phyloP scores from a whole-genome alignment of 208 protist species.

The Hexamita inflata region DNA sequence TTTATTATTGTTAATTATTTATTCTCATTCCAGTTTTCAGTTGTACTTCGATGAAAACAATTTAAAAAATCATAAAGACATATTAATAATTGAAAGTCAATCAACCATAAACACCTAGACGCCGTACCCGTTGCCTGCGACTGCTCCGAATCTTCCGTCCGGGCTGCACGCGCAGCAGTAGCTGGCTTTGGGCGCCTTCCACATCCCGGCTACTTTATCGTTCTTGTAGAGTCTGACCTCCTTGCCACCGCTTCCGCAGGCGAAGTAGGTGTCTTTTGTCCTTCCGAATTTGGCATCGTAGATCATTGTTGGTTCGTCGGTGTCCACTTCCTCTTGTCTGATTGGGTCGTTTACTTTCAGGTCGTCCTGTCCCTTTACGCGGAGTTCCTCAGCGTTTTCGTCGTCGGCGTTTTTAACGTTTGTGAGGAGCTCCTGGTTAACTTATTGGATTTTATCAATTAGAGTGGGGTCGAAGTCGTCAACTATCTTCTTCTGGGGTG shows the following conservation, averaged over 20 bases:
- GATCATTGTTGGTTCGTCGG: conserved; percentile 22
- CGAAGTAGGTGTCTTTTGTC: no score
- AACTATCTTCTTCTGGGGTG: conserved; percentile 23
- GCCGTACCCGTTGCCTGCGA: background rate
- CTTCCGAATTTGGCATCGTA: conserved; percentile 27
- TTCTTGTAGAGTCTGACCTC: conserved; percentile 41
- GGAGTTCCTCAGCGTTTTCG: background rate
- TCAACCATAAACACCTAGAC: background rate
- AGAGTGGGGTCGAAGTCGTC: no score
- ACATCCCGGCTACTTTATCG: background rate
- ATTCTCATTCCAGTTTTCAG: no score
- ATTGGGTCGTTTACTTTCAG: no score
- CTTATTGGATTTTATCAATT: no score
- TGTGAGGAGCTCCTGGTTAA: background rate
- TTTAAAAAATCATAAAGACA: no score
- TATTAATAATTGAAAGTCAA: no score
- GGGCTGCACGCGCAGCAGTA: background rate
- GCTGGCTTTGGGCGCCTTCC: background rate
- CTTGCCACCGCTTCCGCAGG: conserved; percentile 43
- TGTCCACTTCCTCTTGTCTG: background rate
- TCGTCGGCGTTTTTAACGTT: background rate
- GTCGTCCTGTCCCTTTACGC: background rate
- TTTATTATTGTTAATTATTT: no score
- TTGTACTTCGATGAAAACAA: no score
- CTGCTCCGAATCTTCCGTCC: background rate